Evolutionary conservation across 305 asterid genomes (phyloP), one percentile per base, ranked within the genome.

Genomic region (Fraxinus paxiana): DNA sequence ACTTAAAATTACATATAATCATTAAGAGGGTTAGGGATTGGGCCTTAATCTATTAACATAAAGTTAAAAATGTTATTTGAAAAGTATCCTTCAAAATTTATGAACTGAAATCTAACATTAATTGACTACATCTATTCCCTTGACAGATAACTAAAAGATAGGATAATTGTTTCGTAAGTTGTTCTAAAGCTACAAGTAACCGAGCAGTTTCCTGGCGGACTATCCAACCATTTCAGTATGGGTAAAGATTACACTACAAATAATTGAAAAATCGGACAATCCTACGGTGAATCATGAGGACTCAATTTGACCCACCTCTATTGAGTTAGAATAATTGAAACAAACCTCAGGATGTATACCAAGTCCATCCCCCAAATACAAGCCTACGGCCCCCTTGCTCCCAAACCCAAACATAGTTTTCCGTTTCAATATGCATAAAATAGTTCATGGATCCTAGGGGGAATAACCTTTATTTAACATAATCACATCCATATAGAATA

Each of bases 1-100:
- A 84, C 84, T 76, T 77, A 43, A 67, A 77, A 86, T 69, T 81
- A 80, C 48, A 83, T 76, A 22, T 24, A 48, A 79, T 38, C 22
- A 82, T 63, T 70, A 84, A 84, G 70, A 87, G 82, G 82, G 81
- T 76, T 75, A 87, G 56, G 82, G 84, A 80, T 65, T 48, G 82
- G 78, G 83, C 85, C 90, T 78, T 54, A 70, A 84, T 85, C 77
- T 70, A 80, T 76, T 67, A 24, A 77, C 18, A 73, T 26, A 59
- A 17, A 72, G 43, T 22, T 35, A 1, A 65, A 51, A 65, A 51
- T n/a, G 72, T 10, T 35, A 74, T 31, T 77, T 4, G 5, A 43
- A 75, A 73, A 33, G 33, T 7, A 46, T 59, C 77, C 76, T 75
- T 41, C 79, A 28, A 38, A 84, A 73, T 56, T 69, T 33, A 28